Evolutionary conservation across 345 rosid species (phyloP).

Genomic region (Diplotaxis tenuifolia): DNA sequence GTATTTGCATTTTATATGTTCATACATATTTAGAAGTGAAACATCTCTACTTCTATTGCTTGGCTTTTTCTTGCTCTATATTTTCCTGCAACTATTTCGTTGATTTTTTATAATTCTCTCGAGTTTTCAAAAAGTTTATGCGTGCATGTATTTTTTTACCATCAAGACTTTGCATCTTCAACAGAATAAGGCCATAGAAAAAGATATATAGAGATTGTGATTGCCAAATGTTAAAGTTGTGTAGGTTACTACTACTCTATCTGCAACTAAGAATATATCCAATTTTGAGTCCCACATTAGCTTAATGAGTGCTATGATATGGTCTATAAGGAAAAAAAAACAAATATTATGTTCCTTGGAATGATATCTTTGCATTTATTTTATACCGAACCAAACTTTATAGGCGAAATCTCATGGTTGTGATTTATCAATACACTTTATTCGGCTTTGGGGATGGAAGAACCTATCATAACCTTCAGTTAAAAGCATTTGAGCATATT

Average conservation of each 20-base stretch:
- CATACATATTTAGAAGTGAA: slow-evolving; percentile 11
- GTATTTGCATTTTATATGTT: too few species aligned
- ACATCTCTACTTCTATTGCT: slow-evolving; percentile 26
- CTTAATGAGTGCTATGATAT: slow-evolving; percentile 29
- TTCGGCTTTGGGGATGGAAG: slow-evolving; percentile 49
- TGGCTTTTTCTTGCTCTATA: slow-evolving; percentile 18
- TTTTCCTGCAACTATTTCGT: slow-evolving; percentile 6
- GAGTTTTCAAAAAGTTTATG: background rate
- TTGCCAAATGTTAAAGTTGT: slow-evolving; percentile 26
- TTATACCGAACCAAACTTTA: slow-evolving; percentile 41
- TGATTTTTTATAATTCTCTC: background rate
- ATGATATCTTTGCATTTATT: slow-evolving; percentile 43
- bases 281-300: slow-evolving; percentile 43
- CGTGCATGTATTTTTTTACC: background rate
- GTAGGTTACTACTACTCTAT: slow-evolving; percentile 32
- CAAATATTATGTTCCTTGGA: slow-evolving; percentile 44
- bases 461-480: slow-evolving; percentile 50
- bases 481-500: slow-evolving; percentile 52
- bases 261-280: slow-evolving; percentile 43
- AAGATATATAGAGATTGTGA: slow-evolving; percentile 36
- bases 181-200: background rate
- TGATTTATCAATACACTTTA: slow-evolving; percentile 50
- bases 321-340: slow-evolving; percentile 20
- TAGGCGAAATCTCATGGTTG: slow-evolving; percentile 50
- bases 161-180: background rate